Conservation (phyloP, 495 filamentous ascomycete species). For the Immersiella caudata region DNA sequence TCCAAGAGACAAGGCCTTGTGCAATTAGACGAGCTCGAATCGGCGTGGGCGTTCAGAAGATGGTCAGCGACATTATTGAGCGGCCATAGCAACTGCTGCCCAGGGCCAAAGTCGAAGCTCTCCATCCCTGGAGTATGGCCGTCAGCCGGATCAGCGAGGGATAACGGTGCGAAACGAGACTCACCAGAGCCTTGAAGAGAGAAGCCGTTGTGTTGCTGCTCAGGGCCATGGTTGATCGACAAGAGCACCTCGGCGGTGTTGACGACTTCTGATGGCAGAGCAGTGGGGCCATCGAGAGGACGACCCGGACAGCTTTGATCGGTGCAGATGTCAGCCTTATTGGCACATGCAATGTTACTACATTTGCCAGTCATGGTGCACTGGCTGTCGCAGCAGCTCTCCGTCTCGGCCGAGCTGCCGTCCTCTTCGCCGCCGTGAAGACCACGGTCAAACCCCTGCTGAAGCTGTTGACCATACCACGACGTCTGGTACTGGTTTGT, state of each 20-base stretch:
- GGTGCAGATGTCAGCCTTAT: conserved; percentile 38
- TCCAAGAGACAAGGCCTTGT: conserved; percentile 35
- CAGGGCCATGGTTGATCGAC: conserved; percentile 38
- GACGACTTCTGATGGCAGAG: conserved; percentile 29
- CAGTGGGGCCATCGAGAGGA: conserved; percentile 8
- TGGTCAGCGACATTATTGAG: conserved; percentile 36
- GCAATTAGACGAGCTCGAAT: conserved; percentile 28
- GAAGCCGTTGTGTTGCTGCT: conserved; percentile 10
- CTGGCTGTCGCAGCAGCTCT: conserved; percentile 40
- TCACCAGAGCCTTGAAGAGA: not conserved
- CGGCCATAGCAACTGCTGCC: conserved; percentile 21
- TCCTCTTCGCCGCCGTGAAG: conserved; percentile 35
- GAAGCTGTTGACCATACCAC: conserved; percentile 22
- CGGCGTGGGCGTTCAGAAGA: conserved; percentile 32
- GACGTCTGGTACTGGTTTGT: conserved; percentile 19
- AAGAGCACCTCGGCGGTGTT: conserved; percentile 40
- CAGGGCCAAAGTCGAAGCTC: conserved; percentile 23
- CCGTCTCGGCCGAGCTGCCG: conserved; percentile 29
- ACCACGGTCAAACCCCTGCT: conserved; percentile 11
- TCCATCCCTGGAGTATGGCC: conserved; percentile 17
- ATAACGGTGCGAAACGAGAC: not conserved
- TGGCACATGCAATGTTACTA: conserved; percentile 35
- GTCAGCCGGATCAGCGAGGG: conserved; percentile 11
- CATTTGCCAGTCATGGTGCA: conserved; percentile 46
- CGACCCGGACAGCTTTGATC: conserved; percentile 39